These are phyloP conservation scores for Pestalotiopsis sp. DNA, from an alignment of 2,329 filamentous ascomycete genomes.

Conservation along the genomic window DNA sequence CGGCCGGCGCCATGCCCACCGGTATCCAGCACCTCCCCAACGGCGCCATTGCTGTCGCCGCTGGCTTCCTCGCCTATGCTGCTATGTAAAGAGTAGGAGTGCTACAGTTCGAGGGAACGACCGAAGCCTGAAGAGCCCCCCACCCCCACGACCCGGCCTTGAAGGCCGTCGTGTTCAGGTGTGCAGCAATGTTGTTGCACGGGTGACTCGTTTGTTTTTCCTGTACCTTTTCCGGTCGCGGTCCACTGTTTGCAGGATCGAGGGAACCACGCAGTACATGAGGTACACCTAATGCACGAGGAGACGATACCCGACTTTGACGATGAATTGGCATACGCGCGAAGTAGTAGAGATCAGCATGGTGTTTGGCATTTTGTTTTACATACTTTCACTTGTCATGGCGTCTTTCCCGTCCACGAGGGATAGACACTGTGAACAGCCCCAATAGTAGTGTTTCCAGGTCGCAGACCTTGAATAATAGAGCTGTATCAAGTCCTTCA, in stretches of 20 bases:
- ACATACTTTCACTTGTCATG: constrained; percentile 1
- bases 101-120: not conserved
- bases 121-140: not conserved
- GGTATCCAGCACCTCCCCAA: constrained; percentile 38
- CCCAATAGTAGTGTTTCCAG: not conserved
- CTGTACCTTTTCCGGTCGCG: constrained; percentile 19
- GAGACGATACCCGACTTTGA: constrained; percentile 25
- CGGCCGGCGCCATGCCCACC: constrained; percentile 25
- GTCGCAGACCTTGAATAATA: not conserved
- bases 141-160: not conserved
- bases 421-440: not conserved
- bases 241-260: constrained; percentile 15
- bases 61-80: constrained; percentile 53
- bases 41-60: constrained; percentile 48
- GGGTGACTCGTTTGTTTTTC: constrained; percentile 11
- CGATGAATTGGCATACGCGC: constrained; percentile 18
- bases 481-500: not conserved
- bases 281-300: constrained; percentile 25
- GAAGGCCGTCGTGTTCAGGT: constrained; percentile 4
- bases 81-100: constrained; percentile 35
- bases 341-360: constrained; percentile 13
- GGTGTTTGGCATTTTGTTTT: constrained; percentile 14
- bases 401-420: not conserved
- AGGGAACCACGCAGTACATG: constrained; percentile 18
- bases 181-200: constrained; percentile 7